Base-by-base conservation (phyloP, 2,329 filamentous ascomycete species). In the Fusarium palustre region DNA sequence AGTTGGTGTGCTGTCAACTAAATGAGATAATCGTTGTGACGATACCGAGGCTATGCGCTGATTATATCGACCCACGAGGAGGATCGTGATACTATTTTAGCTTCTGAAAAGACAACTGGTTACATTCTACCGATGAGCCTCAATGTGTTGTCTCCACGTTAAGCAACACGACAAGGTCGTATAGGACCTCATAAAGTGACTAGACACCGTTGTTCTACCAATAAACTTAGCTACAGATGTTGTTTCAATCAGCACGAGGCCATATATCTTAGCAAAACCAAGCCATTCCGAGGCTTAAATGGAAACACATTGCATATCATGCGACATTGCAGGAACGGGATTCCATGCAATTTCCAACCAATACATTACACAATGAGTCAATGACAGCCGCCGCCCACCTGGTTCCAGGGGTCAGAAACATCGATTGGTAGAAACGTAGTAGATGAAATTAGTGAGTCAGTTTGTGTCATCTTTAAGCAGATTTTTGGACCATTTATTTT, bases 1-100 rank as follows among this genome's bases (percentile, higher is more conserved):
- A 68, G 30, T 70, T 52, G 49, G 41, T 56, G 49, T 55, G 48
- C 36, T 67, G 59, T 64, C 42, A 67, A 34, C 28, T 38, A 47
- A 30, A 41, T 13, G 25, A 30, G 18, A 50, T 53, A 38, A 36
- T 46, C 31, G 31, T n/a, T 55, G 20, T 31, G 31, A 52, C 22
- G 45, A 55, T 54, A 45, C 24, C 39, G 48, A 59, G 56, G 50
- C 50, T 46, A 30, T 62, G 20, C 22, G 49, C 33, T 30, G 30
- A 33, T n/a, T 30, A 30, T 41, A 30, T 33, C 46, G 50, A 45
- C 38, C 33, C 22, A 52, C 42, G 39, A 68, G 30, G 25, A 41
- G 22, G 42, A 31, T 31, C 4, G 13, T 20, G 12, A 13, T 31
- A 28, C 12, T n/a, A 46, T 30, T 15, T 46, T 46, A 30, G 43